Base-by-base conservation (phyloP, 768 basidiomycete genomes). In the Lactarius sanguifluus region DNA sequence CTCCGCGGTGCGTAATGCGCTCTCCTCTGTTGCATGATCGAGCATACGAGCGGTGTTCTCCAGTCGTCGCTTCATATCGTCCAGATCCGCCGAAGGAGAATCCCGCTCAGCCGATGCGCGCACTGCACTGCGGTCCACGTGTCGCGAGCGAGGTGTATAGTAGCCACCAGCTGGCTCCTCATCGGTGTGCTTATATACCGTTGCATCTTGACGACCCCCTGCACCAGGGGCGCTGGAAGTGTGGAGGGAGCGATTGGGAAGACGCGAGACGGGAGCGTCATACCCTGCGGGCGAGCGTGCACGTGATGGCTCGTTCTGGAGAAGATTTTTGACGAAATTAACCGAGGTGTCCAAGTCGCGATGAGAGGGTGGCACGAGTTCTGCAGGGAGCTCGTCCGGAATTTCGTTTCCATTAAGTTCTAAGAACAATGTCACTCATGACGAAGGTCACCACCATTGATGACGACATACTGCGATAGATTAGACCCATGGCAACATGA, bases 401-500 rank as follows among this genome's bases (percentile, higher is more conserved):
- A 98, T 86, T 1, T 88, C 85, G 76, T 92, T 95, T 12, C 97
- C 96, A 75, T 96, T 97, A 28, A 99, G 82, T 54, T 86, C 96
- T 98, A 71, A 16, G 0, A 52, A 56, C 34, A 5, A 41, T 6
- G 56, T 70, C 23, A 64, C 59, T 8, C 10, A 34, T 25, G 18
- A 52, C 5, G 20, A 45, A 47, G 57, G 6, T 16, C 16, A n/a
- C 16, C 12, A 36, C 15, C 16, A 5, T 36, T 41, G 7, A 30
- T 64, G 32, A 25, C 68, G 32, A 85, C 92, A 71, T 79, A 98
- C 96, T 84, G 74, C 97, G 88, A 78, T 95, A 98, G 73, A 99
- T 98, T 62, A 98, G 81, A 61, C 92, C 94, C 96, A 99, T 99
- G 0, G 97, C 97, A 65, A 98, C 92, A 75, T 98, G 94, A 75